Percentiles rank a stretch among this genome's conserved stretches.
Conservation (phyloP, 116 monocot species). For the Posidonia oceanica region DNA sequence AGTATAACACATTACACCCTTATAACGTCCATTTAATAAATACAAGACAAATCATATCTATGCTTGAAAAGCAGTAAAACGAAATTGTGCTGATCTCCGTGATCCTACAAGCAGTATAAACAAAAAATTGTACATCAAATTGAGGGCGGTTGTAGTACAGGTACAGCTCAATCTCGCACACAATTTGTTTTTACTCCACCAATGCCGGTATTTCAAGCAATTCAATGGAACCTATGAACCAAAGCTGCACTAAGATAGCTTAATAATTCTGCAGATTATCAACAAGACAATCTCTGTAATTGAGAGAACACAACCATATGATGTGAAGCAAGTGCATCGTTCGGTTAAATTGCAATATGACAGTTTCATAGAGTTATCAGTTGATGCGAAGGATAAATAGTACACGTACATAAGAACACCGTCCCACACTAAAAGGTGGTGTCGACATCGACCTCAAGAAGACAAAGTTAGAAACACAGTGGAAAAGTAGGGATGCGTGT, state of each 20-base stretch:
- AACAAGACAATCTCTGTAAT: not conserved
- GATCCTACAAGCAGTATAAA: no score
- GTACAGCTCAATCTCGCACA: no score
- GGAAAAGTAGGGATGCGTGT: not conserved
- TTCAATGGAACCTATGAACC: no score
- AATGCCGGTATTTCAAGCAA: no score
- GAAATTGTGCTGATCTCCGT: no score
- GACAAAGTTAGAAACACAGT: not conserved
- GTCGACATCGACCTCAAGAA: not conserved
- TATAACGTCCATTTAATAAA: no score
- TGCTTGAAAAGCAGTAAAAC: no score
- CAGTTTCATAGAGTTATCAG: not conserved
- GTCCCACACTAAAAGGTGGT: not conserved
- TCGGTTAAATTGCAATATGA: not conserved
- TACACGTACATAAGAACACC: slow-evolving; percentile 2
- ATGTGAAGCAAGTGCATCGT: not conserved
- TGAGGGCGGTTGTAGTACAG: no score
- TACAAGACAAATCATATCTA: no score
- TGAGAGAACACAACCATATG: not conserved
- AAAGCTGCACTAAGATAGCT: not conserved
- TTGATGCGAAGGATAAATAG: not conserved
- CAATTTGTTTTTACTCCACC: no score
- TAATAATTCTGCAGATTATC: not conserved
- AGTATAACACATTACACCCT: no score
- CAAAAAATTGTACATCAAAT: no score